A percentile compares a stretch with the other conserved stretches of the same genome.
Evolutionary conservation across 176 grass and related monocot genomes (phyloP).

Genomic region (Hordeum vulgare): MorexV3_pseudomolecules_assembly NC_058521.1:43671116-43671615

Average conservation of each 20-base stretch:
- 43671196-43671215: background rate
- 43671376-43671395: background rate
- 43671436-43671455: slow-evolving; percentile 31
- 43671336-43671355: slow-evolving; percentile 25
- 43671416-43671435: background rate
- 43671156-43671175: background rate
- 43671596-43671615: slow-evolving; percentile 11
- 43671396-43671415: background rate
- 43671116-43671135: background rate
- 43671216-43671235: background rate
- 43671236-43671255: slow-evolving; percentile 16
- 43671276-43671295: background rate
- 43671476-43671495: background rate
- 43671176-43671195: background rate
- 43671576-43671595: slow-evolving; percentile 2
- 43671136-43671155: background rate
- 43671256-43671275: background rate
- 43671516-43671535: slow-evolving; percentile 4
- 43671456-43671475: slow-evolving; percentile 1
- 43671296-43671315: background rate
- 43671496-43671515: background rate
- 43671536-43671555: slow-evolving; percentile 5
- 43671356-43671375: slow-evolving; percentile 1
- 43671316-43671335: background rate
- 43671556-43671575: background rate